These are phyloP conservation scores for Megacollybia platyphylla DNA, from an alignment of 1,284 basidiomycete genomes.

Conservation along the genomic window DNA sequence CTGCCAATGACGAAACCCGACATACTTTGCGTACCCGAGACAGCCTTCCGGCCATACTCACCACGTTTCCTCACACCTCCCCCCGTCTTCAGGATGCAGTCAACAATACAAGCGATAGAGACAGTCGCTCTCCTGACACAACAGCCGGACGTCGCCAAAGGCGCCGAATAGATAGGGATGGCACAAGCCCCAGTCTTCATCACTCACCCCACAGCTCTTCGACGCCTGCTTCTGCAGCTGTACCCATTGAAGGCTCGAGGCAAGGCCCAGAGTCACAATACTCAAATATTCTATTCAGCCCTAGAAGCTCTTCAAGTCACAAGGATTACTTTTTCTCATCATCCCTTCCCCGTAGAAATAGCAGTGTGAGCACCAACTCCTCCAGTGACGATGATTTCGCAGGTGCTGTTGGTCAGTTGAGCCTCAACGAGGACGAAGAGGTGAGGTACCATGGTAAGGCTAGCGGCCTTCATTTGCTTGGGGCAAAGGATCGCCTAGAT, in stretches of 20 bases:
- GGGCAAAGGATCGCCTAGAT: slow-evolving; percentile 44
- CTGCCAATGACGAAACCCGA: slow-evolving; percentile 2
- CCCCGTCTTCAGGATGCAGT: not conserved
- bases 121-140: not conserved
- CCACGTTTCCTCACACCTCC: not conserved
- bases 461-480: slow-evolving; percentile 69
- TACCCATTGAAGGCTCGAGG: too few relatives aligned
- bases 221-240: too few relatives aligned
- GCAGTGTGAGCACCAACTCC: slow-evolving; percentile 1
- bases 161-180: slow-evolving; percentile 2
- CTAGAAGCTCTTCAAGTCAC: not conserved
- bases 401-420: slow-evolving; percentile 72
- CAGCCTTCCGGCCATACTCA: not conserved
- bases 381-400: slow-evolving; percentile 43
- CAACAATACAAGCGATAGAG: not conserved
- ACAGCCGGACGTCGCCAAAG: slow-evolving; percentile 7
- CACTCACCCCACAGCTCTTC: too few relatives aligned
- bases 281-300: not conserved
- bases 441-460: slow-evolving; percentile 72
- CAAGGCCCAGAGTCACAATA: not conserved
- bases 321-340: not conserved
- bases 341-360: not conserved
- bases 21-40: not conserved
- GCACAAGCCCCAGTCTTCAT: too few relatives aligned
- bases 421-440: slow-evolving; percentile 73